phyloP scores from a whole-genome alignment of 2,329 filamentous ascomycete genomes.

The Neonectria neomacrospora region DNA sequence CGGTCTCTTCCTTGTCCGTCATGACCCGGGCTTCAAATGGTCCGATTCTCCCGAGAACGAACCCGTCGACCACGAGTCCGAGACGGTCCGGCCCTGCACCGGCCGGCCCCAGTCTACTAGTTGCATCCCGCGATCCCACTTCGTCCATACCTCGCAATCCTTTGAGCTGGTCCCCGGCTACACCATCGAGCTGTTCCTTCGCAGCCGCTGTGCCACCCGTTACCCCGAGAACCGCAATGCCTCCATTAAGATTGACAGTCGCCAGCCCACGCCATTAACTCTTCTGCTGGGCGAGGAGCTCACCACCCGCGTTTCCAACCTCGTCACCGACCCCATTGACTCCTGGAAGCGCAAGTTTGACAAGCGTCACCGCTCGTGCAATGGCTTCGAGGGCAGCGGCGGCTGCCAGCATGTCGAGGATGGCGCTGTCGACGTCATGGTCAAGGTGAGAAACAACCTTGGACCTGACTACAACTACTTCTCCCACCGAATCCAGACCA shows the following conservation, averaged over 20 bases:
- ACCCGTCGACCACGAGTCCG: slow-evolving; percentile 49
- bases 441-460: slow-evolving; percentile 61
- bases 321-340: slow-evolving; percentile 55
- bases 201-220: slow-evolving; percentile 52
- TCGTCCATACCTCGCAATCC: slow-evolving; percentile 50
- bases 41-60: slow-evolving; percentile 55
- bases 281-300: slow-evolving; percentile 59
- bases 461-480: slow-evolving; percentile 60
- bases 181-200: slow-evolving; percentile 58
- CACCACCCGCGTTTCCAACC: slow-evolving; percentile 57
- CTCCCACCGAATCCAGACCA: slow-evolving; percentile 55
- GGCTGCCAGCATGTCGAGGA: slow-evolving; percentile 55
- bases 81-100: slow-evolving; percentile 54
- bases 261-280: slow-evolving; percentile 60
- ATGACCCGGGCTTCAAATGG: slow-evolving; percentile 63
- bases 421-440: slow-evolving; percentile 57
- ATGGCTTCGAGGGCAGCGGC: slow-evolving; percentile 50
- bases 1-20: slow-evolving; percentile 60
- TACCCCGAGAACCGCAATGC: slow-evolving; percentile 52
- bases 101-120: slow-evolving; percentile 57
- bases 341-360: slow-evolving; percentile 55
- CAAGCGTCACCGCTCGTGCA: slow-evolving; percentile 51
- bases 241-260: slow-evolving; percentile 57
- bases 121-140: slow-evolving; percentile 58
- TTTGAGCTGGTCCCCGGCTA: slow-evolving; percentile 58